Conservation (phyloP, 352 stramenopile genomes). For the Pelagophyceae sp. region DNA sequence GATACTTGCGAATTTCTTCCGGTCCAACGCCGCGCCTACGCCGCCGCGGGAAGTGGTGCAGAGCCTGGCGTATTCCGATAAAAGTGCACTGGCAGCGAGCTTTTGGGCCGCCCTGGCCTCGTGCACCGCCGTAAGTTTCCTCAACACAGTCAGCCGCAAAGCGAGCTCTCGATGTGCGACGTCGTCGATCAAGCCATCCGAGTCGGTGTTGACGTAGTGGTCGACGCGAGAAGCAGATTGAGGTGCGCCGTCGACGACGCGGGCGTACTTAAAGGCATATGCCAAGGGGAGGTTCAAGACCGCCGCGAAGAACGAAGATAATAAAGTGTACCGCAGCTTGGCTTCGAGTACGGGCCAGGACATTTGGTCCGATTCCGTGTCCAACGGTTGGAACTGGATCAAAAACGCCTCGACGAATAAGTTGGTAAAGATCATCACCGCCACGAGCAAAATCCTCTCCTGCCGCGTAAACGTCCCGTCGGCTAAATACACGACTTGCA, state of each 20-base stretch:
- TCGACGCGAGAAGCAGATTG: neutral
- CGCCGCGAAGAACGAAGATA: neutral
- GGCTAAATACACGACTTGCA: conserved; percentile 4
- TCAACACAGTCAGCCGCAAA: neutral
- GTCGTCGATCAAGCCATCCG: neutral
- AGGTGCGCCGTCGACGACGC: neutral
- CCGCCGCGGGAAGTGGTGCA: neutral
- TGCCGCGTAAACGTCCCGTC: neutral
- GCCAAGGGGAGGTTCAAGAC: neutral
- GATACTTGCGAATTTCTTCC: neutral
- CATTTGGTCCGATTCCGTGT: neutral
- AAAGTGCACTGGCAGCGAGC: neutral
- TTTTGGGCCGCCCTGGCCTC: neutral
- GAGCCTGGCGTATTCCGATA: neutral
- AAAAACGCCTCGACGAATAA: neutral
- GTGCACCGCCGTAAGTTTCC: neutral
- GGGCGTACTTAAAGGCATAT: neutral
- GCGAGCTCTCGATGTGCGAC: neutral
- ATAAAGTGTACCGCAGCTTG: neutral
- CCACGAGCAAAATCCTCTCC: neutral
- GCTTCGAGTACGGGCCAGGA: neutral
- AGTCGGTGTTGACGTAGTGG: neutral
- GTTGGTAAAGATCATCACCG: neutral
- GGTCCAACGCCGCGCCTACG: too few species aligned
- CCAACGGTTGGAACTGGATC: neutral